Evolutionary conservation across 441 rosid species (phyloP), one percentile per base, ranked within the genome.

Genomic region (Raphanus hybrid): DNA sequence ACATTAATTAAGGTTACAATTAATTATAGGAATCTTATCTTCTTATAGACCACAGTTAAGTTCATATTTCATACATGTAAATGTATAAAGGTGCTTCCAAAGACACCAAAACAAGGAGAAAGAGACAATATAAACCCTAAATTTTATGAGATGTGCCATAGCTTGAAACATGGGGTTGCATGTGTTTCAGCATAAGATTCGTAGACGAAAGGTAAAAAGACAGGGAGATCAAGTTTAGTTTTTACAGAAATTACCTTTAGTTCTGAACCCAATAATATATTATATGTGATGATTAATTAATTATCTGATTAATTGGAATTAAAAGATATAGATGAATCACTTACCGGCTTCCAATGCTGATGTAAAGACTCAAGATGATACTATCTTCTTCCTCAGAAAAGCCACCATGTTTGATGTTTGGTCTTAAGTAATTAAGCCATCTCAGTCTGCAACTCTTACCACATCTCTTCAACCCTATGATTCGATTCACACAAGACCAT

Each of bases 311-410:
- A 55, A 23, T 20, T 11, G 52, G 52, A 43, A 43, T 43, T 16
- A 15, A 54, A 16, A 54, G 58, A 15, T 54, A 54, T 6, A 16
- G 58, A 54, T 54, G 23, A 16, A 54, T 54, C 10, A 71, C 37
- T 32, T 26, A 89, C 98, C 98, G 85, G 96, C 98, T 94, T 82
- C 98, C 98, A 79, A 94, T 92, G 84, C 98, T 94, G 9, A 94
- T 89, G 85, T 90, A 94, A 80, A 94, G 98, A 87, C 87, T 94
- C 86, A 96, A 88, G 75, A 94, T 94, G 88, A 91, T 88, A 77
- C 89, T 89, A 90, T 94, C 98, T 87, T 92, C 98, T 85, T 94
- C 97, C 79, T 92, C 98, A 70, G 98, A 89, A 88, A 94, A 94
- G 82, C 96, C 97, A 29, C 98, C 98, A 82, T 94, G 98, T 80